These are phyloP conservation scores for Bruguiera gymnorhiza DNA, from an alignment of 345 rosid genomes.

Conservation along the genomic window DNA sequence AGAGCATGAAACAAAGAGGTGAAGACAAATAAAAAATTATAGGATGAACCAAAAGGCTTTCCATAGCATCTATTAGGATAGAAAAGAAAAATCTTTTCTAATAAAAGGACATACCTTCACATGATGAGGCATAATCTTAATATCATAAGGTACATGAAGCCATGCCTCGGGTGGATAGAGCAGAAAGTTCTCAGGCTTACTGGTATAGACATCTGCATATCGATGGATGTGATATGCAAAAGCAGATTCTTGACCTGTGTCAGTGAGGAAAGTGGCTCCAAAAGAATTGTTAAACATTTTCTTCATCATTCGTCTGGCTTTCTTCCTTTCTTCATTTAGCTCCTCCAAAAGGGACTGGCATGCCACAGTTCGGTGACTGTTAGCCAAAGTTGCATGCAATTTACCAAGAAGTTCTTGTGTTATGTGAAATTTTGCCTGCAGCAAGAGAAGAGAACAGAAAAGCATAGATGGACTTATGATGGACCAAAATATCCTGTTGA, in stretches of 20 bases:
- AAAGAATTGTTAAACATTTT: conserved; percentile 85
- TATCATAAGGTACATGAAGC: conserved; percentile 84
- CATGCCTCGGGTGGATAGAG: conserved; percentile 81
- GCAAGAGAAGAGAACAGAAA: background rate
- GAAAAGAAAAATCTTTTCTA: background rate
- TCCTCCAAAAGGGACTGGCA: conserved; percentile 58
- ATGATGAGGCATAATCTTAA: conserved; percentile 98
- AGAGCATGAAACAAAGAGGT: too few species aligned
- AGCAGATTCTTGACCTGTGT: conserved; percentile 91
- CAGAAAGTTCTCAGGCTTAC: conserved; percentile 90
- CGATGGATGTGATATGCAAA: conserved; percentile 94
- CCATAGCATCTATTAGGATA: background rate
- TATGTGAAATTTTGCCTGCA: conserved; percentile 89
- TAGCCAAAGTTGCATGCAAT: conserved; percentile 54
- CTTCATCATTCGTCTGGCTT: conserved; percentile 69
- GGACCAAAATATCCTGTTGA: background rate
- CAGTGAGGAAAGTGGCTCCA: conserved; percentile 93
- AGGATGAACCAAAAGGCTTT: too few species aligned
- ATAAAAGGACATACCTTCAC: conserved; percentile 56
- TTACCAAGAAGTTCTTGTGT: conserved; percentile 89
- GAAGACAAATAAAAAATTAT: too few species aligned
- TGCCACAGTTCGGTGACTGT: conserved; percentile 46
- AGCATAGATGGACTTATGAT: background rate
- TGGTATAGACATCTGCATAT: conserved; percentile 88
- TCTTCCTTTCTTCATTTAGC: conserved; percentile 71